Percentiles rank a stretch among this genome's conserved stretches.
These are phyloP conservation scores for Tephrocybe sp. DNA, from an alignment of 768 basidiomycete species.

Conservation along the genomic window DNA sequence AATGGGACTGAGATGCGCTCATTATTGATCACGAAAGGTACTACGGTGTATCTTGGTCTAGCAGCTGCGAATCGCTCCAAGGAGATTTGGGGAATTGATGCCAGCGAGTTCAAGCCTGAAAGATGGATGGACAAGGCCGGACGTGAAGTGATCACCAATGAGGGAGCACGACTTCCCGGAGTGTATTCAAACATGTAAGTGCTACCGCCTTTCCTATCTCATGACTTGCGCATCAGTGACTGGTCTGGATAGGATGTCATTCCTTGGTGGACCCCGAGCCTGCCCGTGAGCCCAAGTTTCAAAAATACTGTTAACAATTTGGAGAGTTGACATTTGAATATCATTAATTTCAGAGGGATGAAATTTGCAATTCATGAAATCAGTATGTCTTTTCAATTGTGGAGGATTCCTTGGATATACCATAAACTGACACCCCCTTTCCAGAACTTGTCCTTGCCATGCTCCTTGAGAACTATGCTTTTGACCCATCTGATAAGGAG, in stretches of 20 bases:
- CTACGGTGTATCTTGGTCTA: constrained; percentile 31
- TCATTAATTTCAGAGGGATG: constrained; percentile 25
- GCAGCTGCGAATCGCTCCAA: constrained; percentile 34
- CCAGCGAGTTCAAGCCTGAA: constrained; percentile 48
- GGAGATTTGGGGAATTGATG: constrained; percentile 52
- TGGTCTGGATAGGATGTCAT: constrained; percentile 39
- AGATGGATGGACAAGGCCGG: too few relatives aligned
- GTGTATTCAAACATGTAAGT: constrained; percentile 40
- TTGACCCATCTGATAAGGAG: constrained; percentile 16
- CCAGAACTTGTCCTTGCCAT: constrained; percentile 25
- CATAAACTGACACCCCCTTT: neutral
- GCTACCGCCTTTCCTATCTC: neutral
- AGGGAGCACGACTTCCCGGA: constrained; percentile 39
- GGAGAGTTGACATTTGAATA: constrained; percentile 5
- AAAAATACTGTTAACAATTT: constrained; percentile 14
- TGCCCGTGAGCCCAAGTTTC: constrained; percentile 48
- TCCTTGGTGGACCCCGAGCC: constrained; percentile 42
- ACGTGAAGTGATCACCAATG: constrained; percentile 20
- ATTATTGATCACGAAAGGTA: constrained; percentile 37
- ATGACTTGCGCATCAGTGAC: neutral
- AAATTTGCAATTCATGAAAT: constrained; percentile 39
- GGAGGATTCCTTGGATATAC: neutral
- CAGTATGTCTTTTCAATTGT: too few relatives aligned
- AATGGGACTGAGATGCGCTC: constrained; percentile 27
- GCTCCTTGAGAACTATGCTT: constrained; percentile 21